A percentile compares a stretch with the other conserved stretches of the same genome.
Evolutionary conservation across 176 grass and related monocot species (phyloP).

Genomic region (Aechmea fasciata): DNA sequence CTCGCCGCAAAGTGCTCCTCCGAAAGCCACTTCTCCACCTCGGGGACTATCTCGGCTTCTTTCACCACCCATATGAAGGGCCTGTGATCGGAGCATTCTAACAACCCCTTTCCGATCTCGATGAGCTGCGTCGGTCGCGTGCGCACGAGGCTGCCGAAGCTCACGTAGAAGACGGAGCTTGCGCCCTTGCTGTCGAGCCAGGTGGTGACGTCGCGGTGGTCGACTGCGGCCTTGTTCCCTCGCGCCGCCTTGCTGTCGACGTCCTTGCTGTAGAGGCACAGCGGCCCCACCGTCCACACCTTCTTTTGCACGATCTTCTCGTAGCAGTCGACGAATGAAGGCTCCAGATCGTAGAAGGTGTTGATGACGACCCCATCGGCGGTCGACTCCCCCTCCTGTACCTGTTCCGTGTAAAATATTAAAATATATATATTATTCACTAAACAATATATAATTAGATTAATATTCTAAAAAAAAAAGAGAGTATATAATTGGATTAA

Average conservation of each 20-base stretch:
- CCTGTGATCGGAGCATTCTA: constrained; percentile 26
- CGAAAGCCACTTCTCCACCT: constrained; percentile 24
- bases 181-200: neutral
- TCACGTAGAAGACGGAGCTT: neutral
- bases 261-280: constrained; percentile 40
- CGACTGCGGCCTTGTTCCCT: neutral
- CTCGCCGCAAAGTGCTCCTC: constrained; percentile 11
- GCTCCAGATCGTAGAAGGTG: constrained; percentile 48
- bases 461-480: too few species aligned
- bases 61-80: constrained; percentile 73
- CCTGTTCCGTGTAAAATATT: neutral
- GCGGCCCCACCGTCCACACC: constrained; percentile 40
- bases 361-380: constrained; percentile 59
- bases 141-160: neutral
- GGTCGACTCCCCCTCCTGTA: constrained; percentile 29
- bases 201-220: neutral
- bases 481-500: too few species aligned
- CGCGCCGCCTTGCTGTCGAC: neutral
- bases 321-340: constrained; percentile 14
- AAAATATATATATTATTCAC: too few species aligned
- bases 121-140: constrained; percentile 16
- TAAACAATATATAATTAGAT: too few species aligned
- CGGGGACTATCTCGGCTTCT: constrained; percentile 10
- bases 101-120: constrained; percentile 40
- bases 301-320: constrained; percentile 28